Base-by-base conservation (phyloP, 2,329 filamentous ascomycete genomes). In the Paraphoma sp. region DNA sequence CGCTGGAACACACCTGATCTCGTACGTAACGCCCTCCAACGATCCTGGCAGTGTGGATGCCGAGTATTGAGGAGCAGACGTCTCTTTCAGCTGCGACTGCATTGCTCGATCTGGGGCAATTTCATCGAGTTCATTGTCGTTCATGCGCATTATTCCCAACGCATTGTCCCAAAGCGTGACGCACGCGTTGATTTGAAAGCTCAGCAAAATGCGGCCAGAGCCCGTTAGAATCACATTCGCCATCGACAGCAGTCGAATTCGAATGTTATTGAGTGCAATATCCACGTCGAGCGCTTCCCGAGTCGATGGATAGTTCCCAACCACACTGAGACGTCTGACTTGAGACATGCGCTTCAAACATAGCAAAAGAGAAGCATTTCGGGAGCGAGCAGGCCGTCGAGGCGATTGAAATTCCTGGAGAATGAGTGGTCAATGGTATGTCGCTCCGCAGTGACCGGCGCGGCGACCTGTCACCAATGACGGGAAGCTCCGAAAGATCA, bases 201-300 rank as follows among this genome's bases (percentile, higher is more conserved):
- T 28, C n/a, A 16, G 43, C 14, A n/a, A 17, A 8, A 46, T 46
- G 44, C 28, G 23, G 16, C 44, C 30, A 28, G 14, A 46, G 44
- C 47, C 50, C 49, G 46, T 54, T 48, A 62, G 53, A 60, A 55
- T 45, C 41, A 47, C 46, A 16, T 29, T 30, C 31, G 30, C 8
- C 45, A 46, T 29, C 30, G 29, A 23, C 23, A 23, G 23, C 23
- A 23, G 23, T 5, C 23, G 3, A 23, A 23, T 23, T 23, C 5
- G 23, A 23, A 23, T 23, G 23, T 5, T 5, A 23, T 23, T 23
- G 23, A 23, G 23, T 23, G 23, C 23, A 23, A 23, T 23, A 23
- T 5, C 23, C 23, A 23, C 23, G 23, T 23, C 23, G 23, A 23
- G 23, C 2, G 23, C 23, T 23, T 23, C 23, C 23, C 23, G 23